Evolutionary conservation across 2,329 filamentous ascomycete genomes (phyloP), one percentile per base, ranked within the genome.

Genomic region (Trichocomaceae sp.): DNA sequence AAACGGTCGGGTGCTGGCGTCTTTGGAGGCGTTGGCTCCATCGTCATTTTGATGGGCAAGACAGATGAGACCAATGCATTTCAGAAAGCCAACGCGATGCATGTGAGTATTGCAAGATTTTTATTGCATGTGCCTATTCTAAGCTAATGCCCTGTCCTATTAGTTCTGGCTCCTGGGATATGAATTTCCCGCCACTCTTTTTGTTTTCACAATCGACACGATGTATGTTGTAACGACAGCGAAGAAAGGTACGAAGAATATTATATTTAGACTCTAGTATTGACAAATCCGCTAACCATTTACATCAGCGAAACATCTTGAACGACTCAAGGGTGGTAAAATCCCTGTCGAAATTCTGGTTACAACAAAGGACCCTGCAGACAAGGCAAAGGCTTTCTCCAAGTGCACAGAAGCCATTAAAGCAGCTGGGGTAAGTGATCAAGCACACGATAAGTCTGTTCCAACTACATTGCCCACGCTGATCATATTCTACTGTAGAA

Each of bases 161-260:
- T 58, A 96, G 91, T 95, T 97, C 74, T 99, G 95, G 95, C 81
- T 99, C 54, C 83, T 99, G 59, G 93, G 93, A 65, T 99, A 99
- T 78, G 93, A 99, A 72, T 99, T 99, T 68, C 93, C 93, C 33
- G 91, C 92, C 39, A 99, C 93, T 0, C 79, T 99, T 60, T 90
- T 99, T 79, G 81, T 99, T 51, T 85, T 99, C 70, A 97, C 92
- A 1, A 77, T 85, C 58, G 93, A 97, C 58, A 84, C 84, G 47
- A 79, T 97, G 64, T 95, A 93, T 74, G 86, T 97, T 57, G 84
- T 99, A 61, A 99, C 93, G 6, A 99, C 93, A 5, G 86, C 89
- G 57, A 99, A 99, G 77, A 99, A 99, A 83, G 92, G 90, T 95
- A 69, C 60, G 65, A 44, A 51, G n/a, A 37, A 23, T 4, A 23